Percentiles rank a stretch among this genome's conserved stretches.
These are phyloP conservation scores for Barnettozyma californica DNA, from an alignment of 805 yeast species.

Conservation along the genomic window DNA sequence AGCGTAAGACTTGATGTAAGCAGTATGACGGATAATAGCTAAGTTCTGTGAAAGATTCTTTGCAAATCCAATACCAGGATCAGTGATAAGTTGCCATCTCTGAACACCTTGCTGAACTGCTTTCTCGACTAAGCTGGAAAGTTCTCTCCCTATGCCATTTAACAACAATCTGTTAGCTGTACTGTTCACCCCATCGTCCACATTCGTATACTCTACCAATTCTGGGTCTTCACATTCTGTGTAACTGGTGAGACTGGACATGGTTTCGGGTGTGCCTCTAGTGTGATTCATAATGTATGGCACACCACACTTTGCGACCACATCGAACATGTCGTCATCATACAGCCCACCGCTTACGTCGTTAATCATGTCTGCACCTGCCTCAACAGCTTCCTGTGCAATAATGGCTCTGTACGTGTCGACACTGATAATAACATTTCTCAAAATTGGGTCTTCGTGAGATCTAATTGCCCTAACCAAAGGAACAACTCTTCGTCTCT, in stretches of 20 bases:
- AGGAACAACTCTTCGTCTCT: slow-evolving; percentile 65
- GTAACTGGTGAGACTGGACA: slow-evolving; percentile 59
- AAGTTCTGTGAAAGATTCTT: slow-evolving; percentile 70
- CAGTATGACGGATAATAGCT: slow-evolving; percentile 49
- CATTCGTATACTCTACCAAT: slow-evolving; percentile 32
- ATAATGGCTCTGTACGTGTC: slow-evolving; percentile 82
- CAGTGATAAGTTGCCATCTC: slow-evolving; percentile 88
- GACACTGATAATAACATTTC: slow-evolving; percentile 58
- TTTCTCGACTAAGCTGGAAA: slow-evolving; percentile 45
- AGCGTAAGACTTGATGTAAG: slow-evolving; percentile 44
- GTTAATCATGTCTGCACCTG: slow-evolving; percentile 89
- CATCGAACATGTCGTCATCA: slow-evolving; percentile 61
- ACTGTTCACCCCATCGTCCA: slow-evolving; percentile 17
- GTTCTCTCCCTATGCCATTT: slow-evolving; percentile 60
- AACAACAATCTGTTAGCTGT: slow-evolving; percentile 33
- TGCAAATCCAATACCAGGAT: slow-evolving; percentile 98
- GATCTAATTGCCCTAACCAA: slow-evolving; percentile 56
- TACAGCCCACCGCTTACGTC: slow-evolving; percentile 80
- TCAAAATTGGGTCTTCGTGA: slow-evolving; percentile 30
- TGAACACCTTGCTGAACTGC: slow-evolving; percentile 62
- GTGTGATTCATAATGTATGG: slow-evolving; percentile 83
- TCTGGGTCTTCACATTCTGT: slow-evolving; percentile 33
- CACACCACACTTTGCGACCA: slow-evolving; percentile 64
- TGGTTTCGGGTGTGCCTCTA: slow-evolving; percentile 74
- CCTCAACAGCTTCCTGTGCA: slow-evolving; percentile 59